Evolutionary conservation across 2,329 filamentous ascomycete species (phyloP), one percentile per base, ranked within the genome.

Genomic region (Cladosporium oxysporum): DNA sequence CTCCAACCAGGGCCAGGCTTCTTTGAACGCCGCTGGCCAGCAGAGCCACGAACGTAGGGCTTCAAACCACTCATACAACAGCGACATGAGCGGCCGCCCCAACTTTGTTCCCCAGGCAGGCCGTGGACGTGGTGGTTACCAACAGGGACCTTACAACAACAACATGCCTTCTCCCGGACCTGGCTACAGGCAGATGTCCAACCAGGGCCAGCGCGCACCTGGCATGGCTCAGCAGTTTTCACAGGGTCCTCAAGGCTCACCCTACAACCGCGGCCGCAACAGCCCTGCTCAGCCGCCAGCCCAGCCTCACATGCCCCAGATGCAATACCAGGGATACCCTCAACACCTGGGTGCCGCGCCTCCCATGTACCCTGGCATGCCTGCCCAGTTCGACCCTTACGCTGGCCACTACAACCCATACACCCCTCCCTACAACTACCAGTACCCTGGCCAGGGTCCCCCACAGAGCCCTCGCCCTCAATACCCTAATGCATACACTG

Each of bases 21-120:
- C 44, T 41, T 29, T 49, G 29, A 58, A 65, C 62, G 47, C 60
- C 28, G 33, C 66, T n/a, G 60, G 60, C 47, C 60, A 62, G 57
- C 84, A 87, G n/a, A 87, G 85, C 70, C 93, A 98, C 79, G 86
- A 92, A 73, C 90, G 94, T 74, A 90, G 92, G 72, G 91, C 94
- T 77, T 97, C 94, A 33, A 90, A 90, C 44, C 92, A 95, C 75
- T 96, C 92, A 26, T 85, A 88, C 69, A 91, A 94, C 78, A 88
- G 87, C 76, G 90, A 93, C 69, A 86, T 89, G 79, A 86, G 84
- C 77, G 60, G 49, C 21, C 60, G 60, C 41, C 31, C 31, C 33
- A 62, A 62, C 60, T 62, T 62, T 53, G 60, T 82, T 76, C 72
- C 72, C 35, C 75, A 76, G 16, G 74, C 79, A 67, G 78, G 80